A percentile compares a stretch with the other conserved stretches of the same genome.
Conservation (phyloP, 2,329 filamentous ascomycete genomes). For the Clarireedia homoeocarpa region DNA sequence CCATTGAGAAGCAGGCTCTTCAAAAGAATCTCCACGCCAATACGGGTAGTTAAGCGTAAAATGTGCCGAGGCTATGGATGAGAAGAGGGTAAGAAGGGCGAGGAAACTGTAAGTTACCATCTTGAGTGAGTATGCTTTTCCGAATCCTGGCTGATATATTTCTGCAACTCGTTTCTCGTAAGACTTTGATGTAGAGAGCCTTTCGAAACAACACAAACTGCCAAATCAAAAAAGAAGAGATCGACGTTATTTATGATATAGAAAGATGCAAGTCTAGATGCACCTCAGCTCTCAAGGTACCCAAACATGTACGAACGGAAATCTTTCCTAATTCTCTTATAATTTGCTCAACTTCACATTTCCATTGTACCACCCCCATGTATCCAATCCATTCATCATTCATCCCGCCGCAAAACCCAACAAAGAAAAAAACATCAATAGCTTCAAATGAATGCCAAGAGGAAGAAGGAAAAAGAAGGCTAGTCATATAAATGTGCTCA, state of each 20-base stretch:
- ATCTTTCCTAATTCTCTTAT: conserved; percentile 1
- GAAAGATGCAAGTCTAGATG: neutral
- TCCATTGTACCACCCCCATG: neutral
- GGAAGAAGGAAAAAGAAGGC: neutral
- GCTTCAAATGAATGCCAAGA: too few species aligned
- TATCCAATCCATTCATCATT: neutral
- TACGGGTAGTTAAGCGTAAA: conserved; percentile 8
- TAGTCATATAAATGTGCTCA: conserved; percentile 3
- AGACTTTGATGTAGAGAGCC: too few species aligned
- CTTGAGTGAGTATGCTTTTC: neutral
- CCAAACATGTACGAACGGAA: too few species aligned
- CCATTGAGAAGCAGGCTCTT: conserved; percentile 9
- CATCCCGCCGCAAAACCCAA: neutral
- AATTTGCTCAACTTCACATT: neutral
- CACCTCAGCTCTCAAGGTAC: too few species aligned
- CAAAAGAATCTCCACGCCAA: conserved; percentile 7
- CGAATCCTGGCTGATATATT: neutral
- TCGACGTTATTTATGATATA: neutral
- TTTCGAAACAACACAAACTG: neutral
- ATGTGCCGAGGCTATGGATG: conserved; percentile 7
- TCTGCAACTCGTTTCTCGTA: too few species aligned
- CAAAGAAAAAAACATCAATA: neutral
- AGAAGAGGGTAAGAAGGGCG: neutral
- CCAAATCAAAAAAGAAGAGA: neutral
- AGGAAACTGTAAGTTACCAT: neutral